Base-by-base conservation (phyloP, 2,329 filamentous ascomycete genomes). In the Fusarium phyllophilum region DNA sequence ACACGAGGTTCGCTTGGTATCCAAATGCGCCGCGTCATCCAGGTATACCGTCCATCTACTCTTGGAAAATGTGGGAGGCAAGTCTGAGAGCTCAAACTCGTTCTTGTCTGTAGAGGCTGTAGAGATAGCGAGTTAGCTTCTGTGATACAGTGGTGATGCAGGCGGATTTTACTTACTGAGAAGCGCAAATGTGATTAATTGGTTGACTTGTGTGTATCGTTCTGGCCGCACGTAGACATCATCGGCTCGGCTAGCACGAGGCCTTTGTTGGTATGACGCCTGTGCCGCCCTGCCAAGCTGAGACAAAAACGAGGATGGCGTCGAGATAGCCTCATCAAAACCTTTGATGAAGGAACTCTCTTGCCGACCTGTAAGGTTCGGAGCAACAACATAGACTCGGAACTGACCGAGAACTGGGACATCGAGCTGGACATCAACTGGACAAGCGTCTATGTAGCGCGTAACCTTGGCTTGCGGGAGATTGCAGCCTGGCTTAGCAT, bases 371-470 rank as follows among this genome's bases (percentile, higher is more conserved):
- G 86, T 84, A 4, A 93, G 84, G 75, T 93, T 86, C 75, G 88
- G 89, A 66, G 90, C 88, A 67, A 95, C 87, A 67, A 94, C 86
- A 80, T 93, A 94, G 54, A 94, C 88, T 52, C 92, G 88, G 84
- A 95, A 95, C 77, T 95, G 93, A 31, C 93, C 91, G 7, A 94
- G 84, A 81, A 94, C 88, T 4, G 93, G 93, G 42, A 95, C 93
- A 77, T 95, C 93, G 10, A 94, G 88, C 79, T 95, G 92, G 31
- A 95, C 84, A 75, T 95, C 91, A 44, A 95, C 89, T 0, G 93
- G 93, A 75, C 95, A 95, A 6, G 92, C 90, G 81, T 95, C 93
- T 57, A 94, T 88, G 79, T 92, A 94, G 29, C 93, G 88, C 0
- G 91, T 92, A n/a, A 92, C 92, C 81, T 89, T 92, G 42, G 90